phyloP scores from a whole-genome alignment of 1,284 basidiomycete species.

The Fomitopsis palustris region DNA sequence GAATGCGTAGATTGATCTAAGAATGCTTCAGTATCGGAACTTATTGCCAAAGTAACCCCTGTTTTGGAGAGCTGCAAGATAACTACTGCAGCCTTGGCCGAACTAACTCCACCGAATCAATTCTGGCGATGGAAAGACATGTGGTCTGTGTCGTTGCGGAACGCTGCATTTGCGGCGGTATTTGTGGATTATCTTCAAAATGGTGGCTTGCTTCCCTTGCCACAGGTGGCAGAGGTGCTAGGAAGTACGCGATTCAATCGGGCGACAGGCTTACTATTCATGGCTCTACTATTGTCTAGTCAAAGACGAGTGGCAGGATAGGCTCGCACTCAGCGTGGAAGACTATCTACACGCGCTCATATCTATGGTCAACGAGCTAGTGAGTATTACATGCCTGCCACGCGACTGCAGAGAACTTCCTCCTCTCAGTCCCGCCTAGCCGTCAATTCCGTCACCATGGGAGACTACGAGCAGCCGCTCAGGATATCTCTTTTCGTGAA shows the following conservation, averaged over 20 bases:
- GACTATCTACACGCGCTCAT: slow-evolving; percentile 87
- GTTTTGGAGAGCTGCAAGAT: slow-evolving; percentile 52
- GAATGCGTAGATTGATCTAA: not conserved
- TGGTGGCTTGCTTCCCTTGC: slow-evolving; percentile 58
- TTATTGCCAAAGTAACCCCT: slow-evolving; percentile 55
- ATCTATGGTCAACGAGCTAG: slow-evolving; percentile 78
- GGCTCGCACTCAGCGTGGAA: slow-evolving; percentile 65
- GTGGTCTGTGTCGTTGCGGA: slow-evolving; percentile 66
- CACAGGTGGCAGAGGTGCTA: slow-evolving; percentile 48
- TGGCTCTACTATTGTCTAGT: slow-evolving; percentile 40
- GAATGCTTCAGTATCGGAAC: slow-evolving; percentile 61
- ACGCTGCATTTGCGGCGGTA: slow-evolving; percentile 62
- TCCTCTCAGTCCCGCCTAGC: slow-evolving; percentile 67
- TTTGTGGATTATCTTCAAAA: slow-evolving; percentile 63
- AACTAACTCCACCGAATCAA: slow-evolving; percentile 62
- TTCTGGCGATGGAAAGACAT: slow-evolving; percentile 83
- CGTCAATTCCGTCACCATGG: slow-evolving; percentile 80
- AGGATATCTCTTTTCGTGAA: slow-evolving; percentile 80
- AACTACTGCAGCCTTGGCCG: slow-evolving; percentile 47
- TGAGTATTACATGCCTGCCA: slow-evolving; percentile 22
- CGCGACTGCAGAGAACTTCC: not conserved
- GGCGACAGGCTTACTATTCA: not conserved
- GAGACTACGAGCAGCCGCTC: slow-evolving; percentile 77
- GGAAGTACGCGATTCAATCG: slow-evolving; percentile 48
- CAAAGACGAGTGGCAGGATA: slow-evolving; percentile 65